Base-by-base conservation (phyloP, 2,329 filamentous ascomycete genomes). In the Plectosphaerella sp. region DNA sequence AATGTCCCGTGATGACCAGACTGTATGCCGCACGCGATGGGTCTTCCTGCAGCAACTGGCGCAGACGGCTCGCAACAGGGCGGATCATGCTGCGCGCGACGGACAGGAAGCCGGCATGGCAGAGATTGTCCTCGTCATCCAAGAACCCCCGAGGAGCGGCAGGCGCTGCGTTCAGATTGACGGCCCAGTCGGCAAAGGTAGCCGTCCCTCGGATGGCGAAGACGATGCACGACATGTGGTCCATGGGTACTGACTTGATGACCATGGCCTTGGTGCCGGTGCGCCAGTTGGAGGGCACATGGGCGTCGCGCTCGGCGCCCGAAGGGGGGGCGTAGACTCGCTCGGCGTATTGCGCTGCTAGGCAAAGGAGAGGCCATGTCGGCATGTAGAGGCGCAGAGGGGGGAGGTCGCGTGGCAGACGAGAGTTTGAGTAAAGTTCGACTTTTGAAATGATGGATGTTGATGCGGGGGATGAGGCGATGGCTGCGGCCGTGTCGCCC, bases 251-350 rank as follows among this genome's bases (percentile, higher is more conserved):
- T 0, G 87, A 90, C 63, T 92, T 93, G 64, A 95, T 85, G 15
- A 89, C 84, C 86, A 93, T 93, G 22, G 90, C 87, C 65, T 92
- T 93, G 1, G 89, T 88, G n/a, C 89, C 89, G 4, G 80, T 77
- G 18, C 78, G 77, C 79, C 85, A 88, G 65, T 91, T 83, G 4
- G 88, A 83, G 36, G 84, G 77, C 36, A 94, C 78, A 58, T 89
- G 87, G 2, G 85, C 78, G 59, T 89, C 83, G 12, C 77, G 76
- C 66, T 91, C 87, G 20, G 76, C 72, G 1, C 80, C 79, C 0
- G 72, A 71, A 0, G 89, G 84, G 36, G 79, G 78, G 42, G 80
- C 77, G 66, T 96, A 96, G 3, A 89, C 90, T 36, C 81, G 77
- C 56, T 87, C 81, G 0, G 90, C 89, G 65, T 91, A 92, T 55